phyloP scores from a whole-genome alignment of 2,329 filamentous ascomycete genomes.

The Epichloe sylvatica region DNA sequence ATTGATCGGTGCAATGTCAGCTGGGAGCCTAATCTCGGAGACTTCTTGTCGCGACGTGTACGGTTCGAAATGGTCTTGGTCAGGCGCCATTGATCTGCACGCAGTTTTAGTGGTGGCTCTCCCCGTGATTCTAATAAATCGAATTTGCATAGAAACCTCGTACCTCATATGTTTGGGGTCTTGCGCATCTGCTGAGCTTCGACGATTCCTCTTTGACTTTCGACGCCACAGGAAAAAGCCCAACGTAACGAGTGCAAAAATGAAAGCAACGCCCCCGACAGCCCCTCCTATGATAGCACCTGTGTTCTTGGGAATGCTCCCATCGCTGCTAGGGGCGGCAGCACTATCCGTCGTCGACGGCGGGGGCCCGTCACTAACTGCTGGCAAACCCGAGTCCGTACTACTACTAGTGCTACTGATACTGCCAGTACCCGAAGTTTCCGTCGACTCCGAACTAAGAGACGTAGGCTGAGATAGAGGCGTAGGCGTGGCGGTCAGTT shows the following conservation, averaged over 20 bases:
- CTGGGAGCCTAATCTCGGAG: constrained; percentile 8
- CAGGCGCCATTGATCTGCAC: constrained; percentile 16
- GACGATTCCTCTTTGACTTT: constrained; percentile 1
- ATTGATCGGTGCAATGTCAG: constrained; percentile 4
- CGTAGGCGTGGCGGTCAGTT: constrained; percentile 26
- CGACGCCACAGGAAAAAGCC: constrained; percentile 31
- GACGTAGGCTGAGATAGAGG: constrained; percentile 28
- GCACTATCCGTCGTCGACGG: constrained; percentile 10
- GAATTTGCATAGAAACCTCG: constrained; percentile 5
- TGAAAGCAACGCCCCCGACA: constrained; percentile 35
- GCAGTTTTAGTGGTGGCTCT: constrained; percentile 9
- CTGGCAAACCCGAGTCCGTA: not conserved
- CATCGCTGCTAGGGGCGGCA: constrained; percentile 16
- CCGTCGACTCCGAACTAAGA: constrained; percentile 17
- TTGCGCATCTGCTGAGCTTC: constrained; percentile 7
- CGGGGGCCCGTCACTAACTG: constrained; percentile 1
- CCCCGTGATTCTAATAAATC: not conserved
- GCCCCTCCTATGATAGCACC: constrained; percentile 41
- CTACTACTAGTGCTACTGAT: not conserved
- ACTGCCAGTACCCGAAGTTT: constrained; percentile 4
- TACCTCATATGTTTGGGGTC: constrained; percentile 29
- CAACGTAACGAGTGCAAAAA: constrained; percentile 29
- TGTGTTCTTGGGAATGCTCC: constrained; percentile 19
- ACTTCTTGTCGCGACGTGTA: constrained; percentile 16
- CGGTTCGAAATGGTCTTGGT: constrained; percentile 15